Evolutionary conservation across 495 filamentous ascomycete species (phyloP), one percentile per base, ranked within the genome.

Genomic region (Penicillium lividum): DNA sequence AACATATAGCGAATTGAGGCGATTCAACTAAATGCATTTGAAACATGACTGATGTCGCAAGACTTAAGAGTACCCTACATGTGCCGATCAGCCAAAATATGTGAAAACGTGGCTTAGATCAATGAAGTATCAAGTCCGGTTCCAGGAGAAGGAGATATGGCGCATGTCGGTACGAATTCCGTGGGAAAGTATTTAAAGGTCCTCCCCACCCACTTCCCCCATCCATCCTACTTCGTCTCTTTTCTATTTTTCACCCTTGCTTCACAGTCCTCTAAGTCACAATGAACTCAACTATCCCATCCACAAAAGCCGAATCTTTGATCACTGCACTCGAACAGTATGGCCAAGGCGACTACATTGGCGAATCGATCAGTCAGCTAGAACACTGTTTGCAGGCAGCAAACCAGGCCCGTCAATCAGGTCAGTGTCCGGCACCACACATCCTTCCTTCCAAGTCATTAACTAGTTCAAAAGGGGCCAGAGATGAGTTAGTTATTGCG

Each of bases 321-420:
- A 46, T 75, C 16, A 30, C 16, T 18, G 53, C 69, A 16, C 63
- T 75, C 4, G 73, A 75, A 49, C 43, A 67, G n/a, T 60, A 72
- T 44, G 73, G 71, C 3, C 63, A 70, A 50, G 67, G 65, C 0
- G 71, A 72, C 36, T 73, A 72, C 47, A 73, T 78, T 28, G 76
- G 77, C 31, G 77, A 80, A 60, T 72, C 70, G 1, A 75, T 80
- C 57, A 72, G 68, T 42, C 77, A 80, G 59, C 71, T 80, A 4
- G 75, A 79, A 44, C 77, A 80, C 57, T 75, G 63, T 46, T 62
- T 80, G 6, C 77, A 80, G 61, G 72, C 72, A 16, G 77, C 75
- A 2, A 65, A 78, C 28, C 68, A 72, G 29, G 71, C 71, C 13
- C 53, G 47, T 27, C 56, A 57, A 44, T 59, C 68, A 7, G 60